Base-by-base conservation (phyloP, 768 basidiomycete genomes). In the Hemileccinum rubropunctum region DNA sequence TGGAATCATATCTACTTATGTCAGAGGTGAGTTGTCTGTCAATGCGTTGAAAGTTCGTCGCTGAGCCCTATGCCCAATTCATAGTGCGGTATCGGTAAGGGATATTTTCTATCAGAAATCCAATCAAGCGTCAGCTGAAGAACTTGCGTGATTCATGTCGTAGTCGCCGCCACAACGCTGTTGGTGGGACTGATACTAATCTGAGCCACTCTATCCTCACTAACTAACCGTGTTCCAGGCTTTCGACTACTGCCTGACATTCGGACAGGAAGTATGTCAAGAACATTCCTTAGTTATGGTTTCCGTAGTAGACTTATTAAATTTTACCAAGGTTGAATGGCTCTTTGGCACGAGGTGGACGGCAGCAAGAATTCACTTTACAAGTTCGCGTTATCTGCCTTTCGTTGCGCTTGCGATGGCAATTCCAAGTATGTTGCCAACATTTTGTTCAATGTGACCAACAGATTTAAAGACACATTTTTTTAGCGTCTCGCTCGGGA, bases 351-450 rank as follows among this genome's bases (percentile, higher is more conserved):
- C 53, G 15, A 50, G 17, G 35, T 63, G 59, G 61, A 53, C 53
- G 17, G 36, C 45, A 3, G 40, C 40, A 47, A 47, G 61, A 48
- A 43, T 64, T 6, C 53, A 54, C 17, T 63, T 64, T 45, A 14
- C 45, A 14, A 18, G 41, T n/a, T 56, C 37, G 28, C 62, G 61
- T 17, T 64, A 63, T 52, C 37, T 63, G 4, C 61, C 62, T 8
- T 55, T 64, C 6, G 30, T 52, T 23, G 52, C 46, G 11, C 40
- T 62, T 7, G 40, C 41, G 6, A 38, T 64, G 51, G 53, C 50
- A 11, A 46, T 59, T 39, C 33, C 50, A 7, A 47, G 58, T 59
- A 27, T 10, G 53, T 36, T 4, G 13, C 18, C 14, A 7, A 14
- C 17, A 14, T 23, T 35, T 18, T 32, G n/a, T 18, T 17, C 21